Evolutionary conservation across 2,329 filamentous ascomycete genomes (phyloP), one percentile per base, ranked within the genome.

Genomic region (Cercospora beticola): DNA sequence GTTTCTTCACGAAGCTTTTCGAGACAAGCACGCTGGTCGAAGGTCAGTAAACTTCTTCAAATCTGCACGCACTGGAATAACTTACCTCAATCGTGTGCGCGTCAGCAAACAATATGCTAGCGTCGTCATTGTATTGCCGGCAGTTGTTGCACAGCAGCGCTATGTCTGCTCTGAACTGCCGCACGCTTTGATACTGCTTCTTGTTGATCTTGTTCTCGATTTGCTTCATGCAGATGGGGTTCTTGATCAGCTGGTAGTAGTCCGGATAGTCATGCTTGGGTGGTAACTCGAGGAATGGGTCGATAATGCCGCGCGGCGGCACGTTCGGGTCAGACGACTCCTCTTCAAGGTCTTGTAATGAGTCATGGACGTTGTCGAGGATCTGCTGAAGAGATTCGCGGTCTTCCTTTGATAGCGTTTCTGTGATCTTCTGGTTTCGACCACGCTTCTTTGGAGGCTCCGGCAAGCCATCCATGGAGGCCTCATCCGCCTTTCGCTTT

Each of bases 201-300:
- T 92, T 94, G 84, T 97, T 97, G 83, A 99, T 97, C 84, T 93
- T 94, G 78, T 91, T 92, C 78, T 92, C 89, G 77, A 99, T 97
- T 79, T 93, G 90, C 74, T 97, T 95, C 91, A 98, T 97, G 77
- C 92, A 94, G 77, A 99, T 97, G 0, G 95, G 95, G 65, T 90
- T 90, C 77, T 90, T 88, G 79, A 99, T 99, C 79, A 97, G 89
- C 78, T 94, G 83, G 79, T 97, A 99, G 83, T 99, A 99, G 78
- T 98, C 94, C 28, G 93, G 91, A 78, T 96, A 99, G 68, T 94
- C 89, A 68, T 90, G 90, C 83, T 93, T 96, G 49, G 93, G 90
- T 0, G 94, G 94, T 33, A 97, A 85, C 77, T 95, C 94, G 80
- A 98, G 87, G 80, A 99, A 99, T 0, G 94, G 94, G 33, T 94